Conservation (phyloP, 2,329 filamentous ascomycete genomes). For the Neonectria ditissima region DNA sequence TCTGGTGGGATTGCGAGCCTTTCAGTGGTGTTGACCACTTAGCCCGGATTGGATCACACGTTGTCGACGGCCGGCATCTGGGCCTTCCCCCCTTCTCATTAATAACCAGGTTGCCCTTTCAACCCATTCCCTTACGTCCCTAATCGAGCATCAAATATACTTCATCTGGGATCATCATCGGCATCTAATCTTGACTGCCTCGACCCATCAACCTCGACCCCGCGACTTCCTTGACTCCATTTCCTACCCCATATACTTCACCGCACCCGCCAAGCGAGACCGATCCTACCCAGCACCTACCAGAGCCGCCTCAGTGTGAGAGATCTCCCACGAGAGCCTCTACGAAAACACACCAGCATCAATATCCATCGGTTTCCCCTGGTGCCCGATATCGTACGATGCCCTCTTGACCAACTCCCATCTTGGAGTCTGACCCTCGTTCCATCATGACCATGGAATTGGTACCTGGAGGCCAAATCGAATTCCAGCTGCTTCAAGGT, state of each 20-base stretch:
- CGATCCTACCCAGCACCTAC: slow-evolving; percentile 31
- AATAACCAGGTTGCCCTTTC: slow-evolving; percentile 35
- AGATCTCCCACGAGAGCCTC: slow-evolving; percentile 10
- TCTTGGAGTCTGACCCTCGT: slow-evolving; percentile 28
- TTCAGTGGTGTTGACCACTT: slow-evolving; percentile 46
- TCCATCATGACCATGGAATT: slow-evolving; percentile 48
- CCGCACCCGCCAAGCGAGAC: slow-evolving; percentile 31
- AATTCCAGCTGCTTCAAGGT: slow-evolving; percentile 59
- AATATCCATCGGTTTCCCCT: slow-evolving; percentile 20
- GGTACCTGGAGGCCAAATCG: slow-evolving; percentile 45
- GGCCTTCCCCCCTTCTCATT: slow-evolving; percentile 38
- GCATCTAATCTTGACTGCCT: slow-evolving; percentile 22
- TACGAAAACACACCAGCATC: slow-evolving; percentile 15
- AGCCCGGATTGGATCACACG: slow-evolving; percentile 46
- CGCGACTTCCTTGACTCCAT: slow-evolving; percentile 16
- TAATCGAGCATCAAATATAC: slow-evolving; percentile 23
- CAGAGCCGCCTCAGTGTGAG: slow-evolving; percentile 12
- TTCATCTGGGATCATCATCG: slow-evolving; percentile 22
- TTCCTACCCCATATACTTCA: slow-evolving; percentile 26
- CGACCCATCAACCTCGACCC: slow-evolving; percentile 12
- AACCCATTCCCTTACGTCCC: slow-evolving; percentile 28
- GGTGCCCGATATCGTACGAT: slow-evolving; percentile 35
- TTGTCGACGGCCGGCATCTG: slow-evolving; percentile 41
- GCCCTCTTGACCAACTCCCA: slow-evolving; percentile 22
- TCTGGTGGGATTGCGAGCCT: slow-evolving; percentile 42